A percentile compares a stretch with the other conserved stretches of the same genome.
These are phyloP conservation scores for Chrysoporthe puriensis DNA, from an alignment of 2,329 filamentous ascomycete species.

Conservation along the genomic window DNA sequence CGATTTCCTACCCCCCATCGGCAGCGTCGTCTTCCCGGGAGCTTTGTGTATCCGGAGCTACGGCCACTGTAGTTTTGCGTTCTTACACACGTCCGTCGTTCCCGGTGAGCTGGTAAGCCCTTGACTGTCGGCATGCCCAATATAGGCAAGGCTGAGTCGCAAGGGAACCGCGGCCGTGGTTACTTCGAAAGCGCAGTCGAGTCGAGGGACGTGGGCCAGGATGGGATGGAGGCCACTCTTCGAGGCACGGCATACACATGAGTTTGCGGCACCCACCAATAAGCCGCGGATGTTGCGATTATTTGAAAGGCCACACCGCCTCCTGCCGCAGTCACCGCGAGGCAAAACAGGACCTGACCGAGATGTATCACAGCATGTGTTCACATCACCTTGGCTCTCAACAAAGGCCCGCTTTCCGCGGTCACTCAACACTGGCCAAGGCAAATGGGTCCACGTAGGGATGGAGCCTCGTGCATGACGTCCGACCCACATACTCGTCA, in stretches of 20 bases:
- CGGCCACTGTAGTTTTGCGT: neutral
- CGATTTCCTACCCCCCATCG: neutral
- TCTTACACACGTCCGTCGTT: constrained; percentile 5
- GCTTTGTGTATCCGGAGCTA: neutral
- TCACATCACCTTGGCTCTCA: constrained; percentile 29
- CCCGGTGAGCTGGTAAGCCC: constrained; percentile 18
- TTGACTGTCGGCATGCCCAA: constrained; percentile 22
- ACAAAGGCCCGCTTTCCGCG: constrained; percentile 27
- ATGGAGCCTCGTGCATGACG: constrained; percentile 11
- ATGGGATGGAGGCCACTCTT: neutral
- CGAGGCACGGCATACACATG: no score
- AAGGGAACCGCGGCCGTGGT: constrained; percentile 6
- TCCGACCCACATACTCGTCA: constrained; percentile 8
- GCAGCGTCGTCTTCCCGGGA: neutral
- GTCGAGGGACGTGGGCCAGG: no score
- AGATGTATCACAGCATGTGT: constrained; percentile 23
- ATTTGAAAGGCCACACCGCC: constrained; percentile 23
- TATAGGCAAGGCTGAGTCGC: constrained; percentile 27
- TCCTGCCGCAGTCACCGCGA: constrained; percentile 17
- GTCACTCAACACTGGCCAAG: constrained; percentile 19
- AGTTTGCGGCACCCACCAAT: neutral
- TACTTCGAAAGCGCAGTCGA: neutral
- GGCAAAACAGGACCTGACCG: constrained; percentile 21
- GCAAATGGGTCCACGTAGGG: constrained; percentile 19
- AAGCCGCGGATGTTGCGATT: neutral